These are phyloP conservation scores for Thalassiosira pacifica DNA, from an alignment of 352 stramenopile genomes.

Conservation along the genomic window DNA sequence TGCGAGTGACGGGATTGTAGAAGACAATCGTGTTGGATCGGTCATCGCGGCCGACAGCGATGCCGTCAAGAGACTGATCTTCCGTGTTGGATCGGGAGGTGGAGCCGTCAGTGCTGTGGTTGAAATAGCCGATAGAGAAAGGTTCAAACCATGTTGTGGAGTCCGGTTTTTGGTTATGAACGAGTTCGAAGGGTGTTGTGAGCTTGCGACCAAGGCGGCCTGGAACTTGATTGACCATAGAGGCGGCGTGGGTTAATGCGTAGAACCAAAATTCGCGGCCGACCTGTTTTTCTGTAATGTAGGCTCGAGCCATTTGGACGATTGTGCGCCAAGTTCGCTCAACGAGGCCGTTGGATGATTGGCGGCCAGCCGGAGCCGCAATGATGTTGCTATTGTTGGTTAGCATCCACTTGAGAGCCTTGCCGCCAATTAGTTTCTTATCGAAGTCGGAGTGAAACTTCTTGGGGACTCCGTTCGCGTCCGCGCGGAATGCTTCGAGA, in stretches of 20 bases:
- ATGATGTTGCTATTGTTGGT: constrained; percentile 12
- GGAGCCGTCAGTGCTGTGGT: neutral
- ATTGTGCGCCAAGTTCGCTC: constrained; percentile 31
- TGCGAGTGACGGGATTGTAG: constrained; percentile 27
- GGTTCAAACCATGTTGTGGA: constrained; percentile 14
- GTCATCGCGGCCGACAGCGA: constrained; percentile 7
- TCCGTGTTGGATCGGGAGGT: neutral
- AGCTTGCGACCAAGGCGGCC: constrained; percentile 5
- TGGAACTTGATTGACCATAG: constrained; percentile 16
- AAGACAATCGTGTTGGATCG: constrained; percentile 16
- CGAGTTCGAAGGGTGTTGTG: neutral
- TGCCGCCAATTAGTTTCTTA: constrained; percentile 12
- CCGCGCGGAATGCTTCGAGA: constrained; percentile 7
- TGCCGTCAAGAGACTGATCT: constrained; percentile 13
- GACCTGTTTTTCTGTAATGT: constrained; percentile 15
- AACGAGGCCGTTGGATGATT: constrained; percentile 22
- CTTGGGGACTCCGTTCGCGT: neutral
- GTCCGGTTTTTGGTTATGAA: neutral
- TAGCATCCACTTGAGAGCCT: constrained; percentile 10
- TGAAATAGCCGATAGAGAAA: constrained; percentile 24
- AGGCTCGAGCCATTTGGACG: constrained; percentile 18
- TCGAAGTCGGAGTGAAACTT: constrained; percentile 23
- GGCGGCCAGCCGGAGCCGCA: neutral
- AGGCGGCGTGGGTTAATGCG: neutral
- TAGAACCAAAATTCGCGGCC: constrained; percentile 9